phyloP scores from a whole-genome alignment of 176 grass and related monocot genomes.

The Eragrostis curvula region DNA sequence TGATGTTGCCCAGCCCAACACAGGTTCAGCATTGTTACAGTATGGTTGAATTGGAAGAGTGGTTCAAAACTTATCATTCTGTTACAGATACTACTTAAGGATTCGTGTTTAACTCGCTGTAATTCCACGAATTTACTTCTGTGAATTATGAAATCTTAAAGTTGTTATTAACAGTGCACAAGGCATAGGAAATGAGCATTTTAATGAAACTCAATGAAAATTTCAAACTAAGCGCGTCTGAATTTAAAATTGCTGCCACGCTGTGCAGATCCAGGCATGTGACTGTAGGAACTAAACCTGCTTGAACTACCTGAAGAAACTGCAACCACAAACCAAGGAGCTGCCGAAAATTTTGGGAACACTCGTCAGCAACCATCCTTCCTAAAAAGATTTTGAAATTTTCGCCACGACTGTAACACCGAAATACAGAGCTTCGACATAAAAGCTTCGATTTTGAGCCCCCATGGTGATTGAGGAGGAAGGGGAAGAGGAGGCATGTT shows the following conservation, averaged over 20 bases:
- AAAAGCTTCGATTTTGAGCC: slow-evolving; percentile 13
- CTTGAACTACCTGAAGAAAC: not conserved
- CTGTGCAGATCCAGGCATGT: slow-evolving; percentile 1
- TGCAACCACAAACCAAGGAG: not conserved
- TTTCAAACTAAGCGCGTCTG: not conserved
- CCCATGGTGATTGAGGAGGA: slow-evolving; percentile 14
- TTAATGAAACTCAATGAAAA: not conserved
- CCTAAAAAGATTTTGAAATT: not conserved
- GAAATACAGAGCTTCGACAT: not conserved
- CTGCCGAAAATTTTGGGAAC: not conserved
- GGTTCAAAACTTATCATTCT: too few species aligned
- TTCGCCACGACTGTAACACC: not conserved
- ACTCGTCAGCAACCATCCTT: not conserved
- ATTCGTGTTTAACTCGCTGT: too few species aligned
- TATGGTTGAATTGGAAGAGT: not conserved
- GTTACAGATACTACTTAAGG: too few species aligned
- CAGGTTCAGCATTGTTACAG: not conserved
- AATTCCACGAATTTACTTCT: not conserved
- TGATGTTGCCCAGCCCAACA: not conserved
- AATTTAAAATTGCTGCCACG: not conserved
- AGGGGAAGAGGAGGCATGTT: not conserved
- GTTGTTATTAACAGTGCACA: not conserved
- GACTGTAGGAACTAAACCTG: not conserved
- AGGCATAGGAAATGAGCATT: not conserved
- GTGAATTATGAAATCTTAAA: not conserved